These are phyloP conservation scores for Orbilia javanica DNA, from an alignment of 2,329 filamentous ascomycete species.

Conservation along the genomic window DNA sequence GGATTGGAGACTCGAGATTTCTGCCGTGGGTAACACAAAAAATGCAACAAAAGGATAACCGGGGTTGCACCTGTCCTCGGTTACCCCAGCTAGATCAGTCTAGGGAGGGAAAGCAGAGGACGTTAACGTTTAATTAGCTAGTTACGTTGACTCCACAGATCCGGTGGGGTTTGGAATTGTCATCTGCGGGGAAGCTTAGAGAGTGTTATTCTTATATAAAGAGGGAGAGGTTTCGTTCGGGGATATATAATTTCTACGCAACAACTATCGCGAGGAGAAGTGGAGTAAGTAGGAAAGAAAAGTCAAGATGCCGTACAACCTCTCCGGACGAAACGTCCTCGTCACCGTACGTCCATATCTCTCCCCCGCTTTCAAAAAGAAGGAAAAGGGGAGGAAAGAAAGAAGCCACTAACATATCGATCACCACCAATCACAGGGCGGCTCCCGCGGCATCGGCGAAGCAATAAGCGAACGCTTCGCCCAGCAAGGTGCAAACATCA, in stretches of 20 bases:
- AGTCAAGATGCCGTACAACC: conserved; percentile 72
- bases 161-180: neutral
- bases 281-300: neutral
- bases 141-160: too few relatives aligned
- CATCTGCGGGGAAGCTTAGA: neutral
- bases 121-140: neutral
- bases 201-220: conserved; percentile 1
- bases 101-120: too few relatives aligned
- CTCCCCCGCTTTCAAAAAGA: too few relatives aligned
- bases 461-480: conserved; percentile 77
- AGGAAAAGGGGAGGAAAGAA: too few relatives aligned
- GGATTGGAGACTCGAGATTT: conserved; percentile 12
- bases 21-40: conserved; percentile 52
- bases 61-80: conserved; percentile 32
- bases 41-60: conserved; percentile 29
- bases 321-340: conserved; percentile 74
- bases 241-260: neutral
- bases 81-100: too few relatives aligned
- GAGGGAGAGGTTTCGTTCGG: neutral
- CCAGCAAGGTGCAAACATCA: conserved; percentile 75
- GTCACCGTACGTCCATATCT: conserved; percentile 71
- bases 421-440: conserved; percentile 45
- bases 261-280: neutral
- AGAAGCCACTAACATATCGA: too few relatives aligned
- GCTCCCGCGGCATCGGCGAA: conserved; percentile 76